Evolutionary conservation across 805 yeast genomes (phyloP).

Genomic region (Candida caryicola): DNA sequence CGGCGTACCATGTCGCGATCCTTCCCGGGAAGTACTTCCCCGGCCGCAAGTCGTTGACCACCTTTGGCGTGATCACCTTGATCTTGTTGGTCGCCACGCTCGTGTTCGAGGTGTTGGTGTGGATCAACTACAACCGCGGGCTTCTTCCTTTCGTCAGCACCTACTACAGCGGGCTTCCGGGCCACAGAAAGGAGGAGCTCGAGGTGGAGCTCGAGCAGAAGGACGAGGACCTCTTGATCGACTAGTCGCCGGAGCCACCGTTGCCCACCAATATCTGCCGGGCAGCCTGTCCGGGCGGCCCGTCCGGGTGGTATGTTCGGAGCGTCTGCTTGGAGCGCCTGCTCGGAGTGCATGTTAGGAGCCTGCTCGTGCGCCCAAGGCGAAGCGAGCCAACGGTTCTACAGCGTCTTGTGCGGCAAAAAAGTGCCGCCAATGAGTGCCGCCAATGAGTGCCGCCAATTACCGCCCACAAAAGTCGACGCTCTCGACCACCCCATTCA

Average conservation of each 20-base stretch:
- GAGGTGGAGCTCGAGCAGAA: background rate
- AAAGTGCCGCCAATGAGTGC: too few species aligned
- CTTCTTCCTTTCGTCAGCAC: constrained; percentile 18
- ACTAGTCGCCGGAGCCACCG: constrained; percentile 2
- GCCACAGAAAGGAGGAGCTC: constrained; percentile 2
- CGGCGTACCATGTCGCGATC: constrained; percentile 28
- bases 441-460: too few species aligned
- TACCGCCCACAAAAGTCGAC: too few species aligned
- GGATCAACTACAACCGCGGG: constrained; percentile 14
- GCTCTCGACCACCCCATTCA: too few species aligned
- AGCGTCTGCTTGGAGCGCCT: too few species aligned
- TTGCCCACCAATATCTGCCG: too few species aligned
- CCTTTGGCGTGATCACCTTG: constrained; percentile 44
- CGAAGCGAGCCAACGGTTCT: too few species aligned
- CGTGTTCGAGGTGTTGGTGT: constrained; percentile 13
- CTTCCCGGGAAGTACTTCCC: constrained; percentile 39
- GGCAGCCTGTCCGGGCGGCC: too few species aligned
- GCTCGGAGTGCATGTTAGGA: too few species aligned
- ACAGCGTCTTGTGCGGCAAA: too few species aligned
- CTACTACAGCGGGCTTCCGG: constrained; percentile 12
- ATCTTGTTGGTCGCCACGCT: constrained; percentile 37
- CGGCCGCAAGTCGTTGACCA: constrained; percentile 43
- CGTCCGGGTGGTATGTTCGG: too few species aligned
- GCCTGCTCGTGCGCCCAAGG: too few species aligned
- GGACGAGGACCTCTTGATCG: constrained; percentile 3